Evolutionary conservation across 148 eudicot species (phyloP).

Genomic region (Rhododendron williamsianum): DNA sequence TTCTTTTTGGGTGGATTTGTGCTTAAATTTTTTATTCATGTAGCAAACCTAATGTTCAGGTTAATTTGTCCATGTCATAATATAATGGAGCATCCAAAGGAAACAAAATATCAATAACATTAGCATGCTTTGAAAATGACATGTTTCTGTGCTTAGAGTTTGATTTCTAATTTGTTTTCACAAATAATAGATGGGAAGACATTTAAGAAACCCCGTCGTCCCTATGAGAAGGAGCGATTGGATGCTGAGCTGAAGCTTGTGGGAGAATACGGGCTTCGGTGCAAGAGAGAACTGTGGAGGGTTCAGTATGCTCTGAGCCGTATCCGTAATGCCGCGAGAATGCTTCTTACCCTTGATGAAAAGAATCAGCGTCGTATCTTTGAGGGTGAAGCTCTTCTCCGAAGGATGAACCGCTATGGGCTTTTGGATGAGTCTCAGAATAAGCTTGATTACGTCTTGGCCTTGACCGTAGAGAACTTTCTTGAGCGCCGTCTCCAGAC

Average conservation of each 20-base stretch:
- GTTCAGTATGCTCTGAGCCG: constrained; percentile 33
- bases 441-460: constrained; percentile 39
- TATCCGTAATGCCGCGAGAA: constrained; percentile 29
- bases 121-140: not conserved
- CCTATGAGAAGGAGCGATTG: constrained; percentile 38
- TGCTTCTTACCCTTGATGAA: constrained; percentile 36
- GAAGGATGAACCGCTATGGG: constrained; percentile 36
- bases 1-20: not conserved
- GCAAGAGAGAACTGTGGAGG: constrained; percentile 37
- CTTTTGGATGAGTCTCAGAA: constrained; percentile 36
- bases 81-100: not conserved
- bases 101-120: not conserved
- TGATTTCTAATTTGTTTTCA: not conserved
- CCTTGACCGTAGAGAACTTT: constrained; percentile 35
- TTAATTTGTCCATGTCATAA: not conserved
- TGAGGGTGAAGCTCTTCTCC: constrained; percentile 35
- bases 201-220: constrained; percentile 40
- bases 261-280: constrained; percentile 34
- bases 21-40: not conserved
- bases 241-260: constrained; percentile 39
- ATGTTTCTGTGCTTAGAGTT: not conserved
- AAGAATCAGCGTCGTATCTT: constrained; percentile 36
- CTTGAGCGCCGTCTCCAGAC: constrained; percentile 40
- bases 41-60: not conserved
- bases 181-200: constrained; percentile 30